phyloP scores from a whole-genome alignment of 805 yeast genomes.

The Cyberlindnera galapagoensis region DNA sequence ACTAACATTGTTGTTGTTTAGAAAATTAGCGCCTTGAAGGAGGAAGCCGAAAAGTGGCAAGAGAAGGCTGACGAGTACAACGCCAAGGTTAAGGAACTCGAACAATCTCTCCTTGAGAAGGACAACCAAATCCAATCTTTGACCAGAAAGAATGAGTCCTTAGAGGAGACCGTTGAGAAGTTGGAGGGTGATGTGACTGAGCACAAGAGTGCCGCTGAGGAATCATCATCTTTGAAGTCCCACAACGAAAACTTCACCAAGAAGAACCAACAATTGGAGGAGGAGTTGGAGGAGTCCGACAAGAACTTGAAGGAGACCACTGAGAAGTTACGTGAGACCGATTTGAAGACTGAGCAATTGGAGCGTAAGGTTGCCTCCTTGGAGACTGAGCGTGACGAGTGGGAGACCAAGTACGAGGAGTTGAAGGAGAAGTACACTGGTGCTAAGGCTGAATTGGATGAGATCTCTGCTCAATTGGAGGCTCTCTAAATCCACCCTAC shows the following conservation, averaged over 20 bases:
- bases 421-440: conserved; percentile 71
- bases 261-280: conserved; percentile 84
- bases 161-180: conserved; percentile 76
- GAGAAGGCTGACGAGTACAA: conserved; percentile 88
- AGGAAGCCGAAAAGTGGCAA: conserved; percentile 96
- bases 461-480: conserved; percentile 94
- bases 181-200: conserved; percentile 66
- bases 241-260: conserved; percentile 87
- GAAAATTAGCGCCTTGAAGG: conserved; percentile 85
- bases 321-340: conserved; percentile 89
- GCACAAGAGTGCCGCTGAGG: conserved; percentile 83
- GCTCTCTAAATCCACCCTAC: conserved; percentile 25
- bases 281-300: conserved; percentile 86
- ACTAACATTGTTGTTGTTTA: conserved; percentile 24
- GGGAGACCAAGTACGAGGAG: conserved; percentile 89
- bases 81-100: conserved; percentile 77
- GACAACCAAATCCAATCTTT: conserved; percentile 93
- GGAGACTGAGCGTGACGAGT: conserved; percentile 86
- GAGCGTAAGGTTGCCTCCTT: conserved; percentile 90
- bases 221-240: conserved; percentile 80
- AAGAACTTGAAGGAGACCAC: conserved; percentile 88
- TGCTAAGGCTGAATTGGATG: conserved; percentile 92
- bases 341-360: conserved; percentile 91
- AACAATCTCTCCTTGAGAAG: conserved; percentile 86
- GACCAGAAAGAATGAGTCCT: conserved; percentile 82